These are phyloP conservation scores for Craspedostauros australis DNA, from an alignment of 108 stramenopile genomes.

Conservation along the genomic window DNA sequence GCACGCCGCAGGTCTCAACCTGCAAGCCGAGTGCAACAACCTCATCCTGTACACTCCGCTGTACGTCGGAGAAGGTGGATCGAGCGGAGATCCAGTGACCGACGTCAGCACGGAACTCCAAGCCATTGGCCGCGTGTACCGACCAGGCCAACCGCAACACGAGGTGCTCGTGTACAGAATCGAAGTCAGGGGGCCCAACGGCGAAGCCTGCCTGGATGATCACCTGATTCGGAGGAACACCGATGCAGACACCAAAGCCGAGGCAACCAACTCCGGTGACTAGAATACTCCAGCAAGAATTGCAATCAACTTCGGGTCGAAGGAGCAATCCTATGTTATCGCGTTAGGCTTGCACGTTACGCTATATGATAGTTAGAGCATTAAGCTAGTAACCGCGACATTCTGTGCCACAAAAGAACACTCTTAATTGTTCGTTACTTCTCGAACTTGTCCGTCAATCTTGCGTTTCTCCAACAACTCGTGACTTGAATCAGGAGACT, in stretches of 20 bases:
- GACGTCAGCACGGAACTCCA: conserved; percentile 72
- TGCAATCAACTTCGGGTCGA: too few species aligned
- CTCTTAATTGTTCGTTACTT: too few species aligned
- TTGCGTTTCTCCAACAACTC: too few species aligned
- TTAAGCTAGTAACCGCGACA: too few species aligned
- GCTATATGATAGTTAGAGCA: too few species aligned
- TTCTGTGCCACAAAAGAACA: too few species aligned
- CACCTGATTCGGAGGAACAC: conserved; percentile 56
- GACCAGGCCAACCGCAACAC: conserved; percentile 52
- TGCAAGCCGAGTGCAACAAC: conserved; percentile 68
- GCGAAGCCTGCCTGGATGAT: conserved; percentile 60
- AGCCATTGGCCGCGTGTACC: conserved; percentile 64
- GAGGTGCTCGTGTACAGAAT: conserved; percentile 53
- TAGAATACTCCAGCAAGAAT: conserved; percentile 2
- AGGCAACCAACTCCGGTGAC: conserved; percentile 53
- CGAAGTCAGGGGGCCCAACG: conserved; percentile 48
- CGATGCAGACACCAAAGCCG: conserved; percentile 35
- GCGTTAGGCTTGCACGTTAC: too few species aligned
- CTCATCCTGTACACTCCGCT: conserved; percentile 61
- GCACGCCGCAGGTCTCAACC: conserved; percentile 67
- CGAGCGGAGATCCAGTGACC: conserved; percentile 40
- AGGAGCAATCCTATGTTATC: too few species aligned
- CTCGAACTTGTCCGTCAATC: too few species aligned
- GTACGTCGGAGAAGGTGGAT: conserved; percentile 51
- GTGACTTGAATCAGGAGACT: too few species aligned